Base-by-base conservation (phyloP, 176 grass and related monocot species). In the Juncus effusus region DNA sequence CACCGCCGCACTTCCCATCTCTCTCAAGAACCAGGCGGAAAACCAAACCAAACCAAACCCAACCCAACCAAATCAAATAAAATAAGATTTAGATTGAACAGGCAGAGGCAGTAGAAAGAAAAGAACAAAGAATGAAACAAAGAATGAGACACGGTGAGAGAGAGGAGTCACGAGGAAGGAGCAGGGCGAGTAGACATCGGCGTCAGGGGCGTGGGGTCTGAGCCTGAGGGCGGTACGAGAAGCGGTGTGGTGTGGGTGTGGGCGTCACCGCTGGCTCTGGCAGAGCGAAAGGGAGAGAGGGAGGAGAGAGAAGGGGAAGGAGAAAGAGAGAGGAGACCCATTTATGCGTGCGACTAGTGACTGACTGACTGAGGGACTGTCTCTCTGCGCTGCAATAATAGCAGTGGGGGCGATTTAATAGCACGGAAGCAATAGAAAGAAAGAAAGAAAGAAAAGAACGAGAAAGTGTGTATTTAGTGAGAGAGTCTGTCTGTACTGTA, bases 361-460 rank as follows among this genome's bases (percentile, higher is more conserved):
- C 42, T 45, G 42, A 45, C 61, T 36, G 63, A 56, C 59, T 76
- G 12, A 39, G 42, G 10, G 63, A 59, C 40, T 19, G 63, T 37
- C 19, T 28, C 62, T 69, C 54, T 72, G 75, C 59, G 59, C 74
- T 54, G 59, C 61, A 76, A 76, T 76, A 76, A 75, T 69, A 75
- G 71, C 69, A 74, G 59, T 80, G 69, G 65, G 60, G 69, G 28
- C 77, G 40, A 75, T 81, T 75, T 80, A 64, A 70, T 62, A 63
- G 12, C 64, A 54, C 67, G 36, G 37, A 62, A 65, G 57, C 12
- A 51, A 50, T 56, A 74, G 72, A 75, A 13, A 54, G 13, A 45
- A 38, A 12, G 9, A 58, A 28, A 70, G 16, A 65, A 10, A 53
- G 10, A 64, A 64, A 28, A 28, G 19, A 28, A 28, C 0, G 19